Conservation (phyloP, 257 asterid species). For the Solanum etuberosum region DNA sequence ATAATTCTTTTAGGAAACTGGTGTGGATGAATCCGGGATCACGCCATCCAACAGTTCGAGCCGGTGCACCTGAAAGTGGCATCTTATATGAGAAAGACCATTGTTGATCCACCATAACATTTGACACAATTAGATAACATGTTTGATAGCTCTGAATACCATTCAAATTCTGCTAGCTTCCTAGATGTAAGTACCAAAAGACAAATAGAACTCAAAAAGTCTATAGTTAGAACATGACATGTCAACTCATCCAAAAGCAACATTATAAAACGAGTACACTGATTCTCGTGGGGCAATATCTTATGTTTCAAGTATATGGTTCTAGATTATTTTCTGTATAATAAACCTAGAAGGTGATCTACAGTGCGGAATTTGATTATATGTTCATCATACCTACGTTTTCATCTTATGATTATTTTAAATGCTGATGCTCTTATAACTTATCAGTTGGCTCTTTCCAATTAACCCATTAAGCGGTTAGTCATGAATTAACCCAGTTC, state of each 20-base stretch:
- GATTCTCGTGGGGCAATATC: background rate
- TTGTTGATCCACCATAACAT: background rate
- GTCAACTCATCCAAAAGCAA: background rate
- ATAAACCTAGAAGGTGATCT: background rate
- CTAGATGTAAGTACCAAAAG: background rate
- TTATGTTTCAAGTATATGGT: background rate
- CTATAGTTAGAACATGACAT: background rate
- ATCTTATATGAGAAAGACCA: background rate
- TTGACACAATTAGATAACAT: background rate
- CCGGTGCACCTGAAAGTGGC: constrained; percentile 57
- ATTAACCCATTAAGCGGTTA: background rate
- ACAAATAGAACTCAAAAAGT: background rate
- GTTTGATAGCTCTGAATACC: background rate
- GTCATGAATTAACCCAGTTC: background rate
- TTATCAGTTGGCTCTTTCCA: background rate
- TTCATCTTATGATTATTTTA: background rate
- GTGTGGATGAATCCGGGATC: constrained; percentile 60
- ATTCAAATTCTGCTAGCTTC: background rate
- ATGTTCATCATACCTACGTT: background rate
- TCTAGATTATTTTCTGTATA: background rate
- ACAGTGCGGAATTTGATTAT: background rate
- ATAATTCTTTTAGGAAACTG: constrained; percentile 36
- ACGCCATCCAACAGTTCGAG: constrained; percentile 66
- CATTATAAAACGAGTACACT: background rate
- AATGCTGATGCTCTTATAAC: background rate